Conservation (phyloP, 2,329 filamentous ascomycete genomes). For the Plectosphaerella cucumerina region DNA sequence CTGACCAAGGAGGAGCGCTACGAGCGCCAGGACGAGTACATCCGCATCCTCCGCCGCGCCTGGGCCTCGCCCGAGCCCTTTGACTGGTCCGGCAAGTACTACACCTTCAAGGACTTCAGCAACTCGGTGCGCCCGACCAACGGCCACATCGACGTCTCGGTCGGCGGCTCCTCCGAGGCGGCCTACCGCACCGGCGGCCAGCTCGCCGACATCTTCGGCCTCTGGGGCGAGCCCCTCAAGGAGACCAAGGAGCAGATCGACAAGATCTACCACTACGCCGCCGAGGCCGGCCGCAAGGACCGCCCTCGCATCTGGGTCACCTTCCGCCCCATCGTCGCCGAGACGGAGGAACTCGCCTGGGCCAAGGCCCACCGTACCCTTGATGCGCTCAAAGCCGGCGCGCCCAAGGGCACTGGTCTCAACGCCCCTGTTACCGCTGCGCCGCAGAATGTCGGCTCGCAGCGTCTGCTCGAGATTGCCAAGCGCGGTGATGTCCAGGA, state of each 20-base stretch:
- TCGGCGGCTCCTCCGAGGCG: conserved; percentile 54
- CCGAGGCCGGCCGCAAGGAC: conserved; percentile 51
- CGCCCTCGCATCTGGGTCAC: conserved; percentile 60
- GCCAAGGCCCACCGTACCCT: conserved; percentile 54
- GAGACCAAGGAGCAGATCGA: conserved; percentile 61
- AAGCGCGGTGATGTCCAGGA: conserved; percentile 53
- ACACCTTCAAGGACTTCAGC: conserved; percentile 54
- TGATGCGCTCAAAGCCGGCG: conserved; percentile 42
- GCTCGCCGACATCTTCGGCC: conserved; percentile 57
- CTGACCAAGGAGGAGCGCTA: conserved; percentile 54
- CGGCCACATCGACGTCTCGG: conserved; percentile 51
- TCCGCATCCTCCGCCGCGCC: conserved; percentile 53
- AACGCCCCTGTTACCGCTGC: conserved; percentile 20
- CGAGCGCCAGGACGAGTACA: conserved; percentile 56
- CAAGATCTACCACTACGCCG: conserved; percentile 53
- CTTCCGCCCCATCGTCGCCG: conserved; percentile 56
- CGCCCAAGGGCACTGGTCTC: conserved; percentile 21
- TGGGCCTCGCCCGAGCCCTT: conserved; percentile 55
- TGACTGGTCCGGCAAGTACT: conserved; percentile 58
- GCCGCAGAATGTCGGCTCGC: conserved; percentile 57
- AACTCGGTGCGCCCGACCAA: conserved; percentile 50
- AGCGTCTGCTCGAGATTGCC: conserved; percentile 55
- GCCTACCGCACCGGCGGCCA: conserved; percentile 56
- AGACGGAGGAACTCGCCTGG: conserved; percentile 61
- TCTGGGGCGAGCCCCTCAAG: conserved; percentile 61